Evolutionary conservation across 495 filamentous ascomycete species (phyloP).

Genomic region (Neurospora sp.): DNA sequence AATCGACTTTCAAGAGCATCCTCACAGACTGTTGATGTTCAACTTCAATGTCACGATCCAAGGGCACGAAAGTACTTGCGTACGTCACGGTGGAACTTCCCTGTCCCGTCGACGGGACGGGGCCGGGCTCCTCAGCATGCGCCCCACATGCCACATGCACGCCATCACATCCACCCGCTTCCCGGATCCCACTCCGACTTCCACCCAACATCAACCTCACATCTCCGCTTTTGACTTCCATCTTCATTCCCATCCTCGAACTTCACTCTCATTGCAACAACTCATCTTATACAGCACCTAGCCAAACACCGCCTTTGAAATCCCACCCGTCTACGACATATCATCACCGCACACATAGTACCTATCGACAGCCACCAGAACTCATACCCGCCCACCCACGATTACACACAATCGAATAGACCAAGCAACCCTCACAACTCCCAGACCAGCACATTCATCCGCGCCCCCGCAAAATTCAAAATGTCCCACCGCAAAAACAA

Average conservation of each 20-base stretch:
- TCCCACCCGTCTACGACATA: not conserved
- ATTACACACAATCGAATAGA: not conserved
- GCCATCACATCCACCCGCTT: not conserved
- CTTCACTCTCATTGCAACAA: not conserved
- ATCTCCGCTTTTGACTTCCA: not conserved
- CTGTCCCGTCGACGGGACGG: not conserved
- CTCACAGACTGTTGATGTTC: not conserved
- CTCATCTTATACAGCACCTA: not conserved
- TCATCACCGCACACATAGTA: not conserved
- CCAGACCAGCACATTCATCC: not conserved
- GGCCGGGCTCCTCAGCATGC: not conserved
- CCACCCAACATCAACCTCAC: not conserved
- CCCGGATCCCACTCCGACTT: not conserved
- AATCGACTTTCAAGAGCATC: not conserved
- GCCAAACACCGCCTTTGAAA: not conserved
- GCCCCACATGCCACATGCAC: not conserved
- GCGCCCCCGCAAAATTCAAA: not conserved
- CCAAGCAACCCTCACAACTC: not conserved
- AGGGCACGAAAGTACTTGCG: not conserved
- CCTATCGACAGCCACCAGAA: not conserved
- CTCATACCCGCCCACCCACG: not conserved
- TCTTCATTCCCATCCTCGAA: not conserved
- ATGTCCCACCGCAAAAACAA: constrained; percentile 43
- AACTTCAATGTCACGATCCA: not conserved
- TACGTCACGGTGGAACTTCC: not conserved